Percentiles rank a stretch among this genome's conserved stretches.
These are phyloP conservation scores for Botrytis medusae DNA, from an alignment of 2,329 filamentous ascomycete genomes.

Conservation along the genomic window DNA sequence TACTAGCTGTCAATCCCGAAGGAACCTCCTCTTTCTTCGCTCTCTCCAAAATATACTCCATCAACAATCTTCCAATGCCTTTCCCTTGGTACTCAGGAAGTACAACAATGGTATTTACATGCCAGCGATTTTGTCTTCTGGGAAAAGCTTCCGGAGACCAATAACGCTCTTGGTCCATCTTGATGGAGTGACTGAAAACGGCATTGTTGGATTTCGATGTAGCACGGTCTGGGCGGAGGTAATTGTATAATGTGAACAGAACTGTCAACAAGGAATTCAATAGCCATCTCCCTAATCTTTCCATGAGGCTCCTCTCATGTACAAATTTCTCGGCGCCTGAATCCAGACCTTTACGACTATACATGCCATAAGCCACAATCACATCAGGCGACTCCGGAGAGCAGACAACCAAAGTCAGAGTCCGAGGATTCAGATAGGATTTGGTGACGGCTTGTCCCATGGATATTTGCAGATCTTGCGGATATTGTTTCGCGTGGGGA, in stretches of 20 bases:
- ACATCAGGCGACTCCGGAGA: conserved; percentile 18
- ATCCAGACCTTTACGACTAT: conserved; percentile 31
- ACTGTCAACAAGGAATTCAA: conserved; percentile 25
- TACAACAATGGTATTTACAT: conserved; percentile 30
- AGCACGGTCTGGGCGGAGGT: conserved; percentile 28
- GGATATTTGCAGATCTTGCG: conserved; percentile 18
- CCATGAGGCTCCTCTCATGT: not conserved
- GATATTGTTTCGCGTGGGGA: conserved; percentile 25
- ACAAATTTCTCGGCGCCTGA: conserved; percentile 21
- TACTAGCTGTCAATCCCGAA: conserved; percentile 30
- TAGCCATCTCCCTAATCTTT: conserved; percentile 11
- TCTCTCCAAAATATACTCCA: conserved; percentile 27
- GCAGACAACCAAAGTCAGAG: conserved; percentile 29
- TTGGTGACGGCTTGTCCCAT: conserved; percentile 21
- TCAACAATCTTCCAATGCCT: conserved; percentile 33
- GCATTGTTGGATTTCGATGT: conserved; percentile 13
- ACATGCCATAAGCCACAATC: conserved; percentile 28
- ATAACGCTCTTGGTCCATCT: conserved; percentile 26
- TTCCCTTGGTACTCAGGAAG: conserved; percentile 30
- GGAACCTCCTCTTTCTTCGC: conserved; percentile 31
- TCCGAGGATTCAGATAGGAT: conserved; percentile 19
- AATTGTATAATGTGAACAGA: conserved; percentile 15
- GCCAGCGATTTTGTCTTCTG: conserved; percentile 31
- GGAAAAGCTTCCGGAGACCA: conserved; percentile 31
- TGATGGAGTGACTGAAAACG: conserved; percentile 21